Percentiles rank a stretch among this genome's conserved stretches.
phyloP scores from a whole-genome alignment of 2,329 filamentous ascomycete genomes.

The Scedosporium minutisporum region DNA sequence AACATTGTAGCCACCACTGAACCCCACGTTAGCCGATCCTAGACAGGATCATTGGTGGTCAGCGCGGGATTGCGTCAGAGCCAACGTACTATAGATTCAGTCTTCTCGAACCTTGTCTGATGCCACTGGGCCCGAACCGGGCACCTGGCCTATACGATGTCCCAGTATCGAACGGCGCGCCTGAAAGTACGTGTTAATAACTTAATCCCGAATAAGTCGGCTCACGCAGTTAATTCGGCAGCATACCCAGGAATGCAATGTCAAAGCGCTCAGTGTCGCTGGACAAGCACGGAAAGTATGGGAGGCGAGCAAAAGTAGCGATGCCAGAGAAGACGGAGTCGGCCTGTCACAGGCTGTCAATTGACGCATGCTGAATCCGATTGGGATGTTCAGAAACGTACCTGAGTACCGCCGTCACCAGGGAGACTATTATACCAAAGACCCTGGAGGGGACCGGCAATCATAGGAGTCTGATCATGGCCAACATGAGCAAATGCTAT shows the following conservation, averaged over 20 bases:
- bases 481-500: constrained; percentile 48
- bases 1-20: constrained; percentile 79
- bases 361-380: neutral
- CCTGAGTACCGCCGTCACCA: constrained; percentile 76
- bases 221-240: constrained; percentile 61
- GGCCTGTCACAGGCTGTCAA: neutral
- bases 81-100: constrained; percentile 74
- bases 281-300: constrained; percentile 60
- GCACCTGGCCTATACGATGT: constrained; percentile 72
- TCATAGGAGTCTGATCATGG: constrained; percentile 45
- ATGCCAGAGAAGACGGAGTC: constrained; percentile 53
- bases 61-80: constrained; percentile 53
- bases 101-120: constrained; percentile 71
- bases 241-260: constrained; percentile 62
- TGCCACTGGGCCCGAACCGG: constrained; percentile 79
- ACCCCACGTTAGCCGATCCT: constrained; percentile 1
- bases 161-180: constrained; percentile 65
- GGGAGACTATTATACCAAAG: constrained; percentile 79
- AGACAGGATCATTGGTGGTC: constrained; percentile 62
- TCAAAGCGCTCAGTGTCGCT: constrained; percentile 55
- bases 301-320: constrained; percentile 63
- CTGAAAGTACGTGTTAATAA: constrained; percentile 46
- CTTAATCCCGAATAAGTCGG: constrained; percentile 38
- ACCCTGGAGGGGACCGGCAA: constrained; percentile 60
- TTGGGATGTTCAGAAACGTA: neutral